Percentiles rank a stretch among this genome's conserved stretches.
These are phyloP conservation scores for Didymellaceae sp. DNA, from an alignment of 2,329 filamentous ascomycete genomes.

Conservation along the genomic window DNA sequence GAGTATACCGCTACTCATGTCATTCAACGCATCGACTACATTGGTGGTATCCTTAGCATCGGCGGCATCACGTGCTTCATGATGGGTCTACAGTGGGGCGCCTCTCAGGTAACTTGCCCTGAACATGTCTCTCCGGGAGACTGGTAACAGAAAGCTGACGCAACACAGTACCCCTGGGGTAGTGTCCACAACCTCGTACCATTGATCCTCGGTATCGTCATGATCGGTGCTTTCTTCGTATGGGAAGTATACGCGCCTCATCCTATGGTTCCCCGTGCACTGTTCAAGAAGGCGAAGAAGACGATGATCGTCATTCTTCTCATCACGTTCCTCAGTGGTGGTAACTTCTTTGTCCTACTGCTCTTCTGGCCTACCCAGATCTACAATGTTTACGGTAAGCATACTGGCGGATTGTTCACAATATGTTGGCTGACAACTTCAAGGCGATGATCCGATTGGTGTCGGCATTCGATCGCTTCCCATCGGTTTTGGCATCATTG, in stretches of 20 bases:
- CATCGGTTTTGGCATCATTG: slow-evolving; percentile 68
- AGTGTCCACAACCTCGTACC: slow-evolving; percentile 63
- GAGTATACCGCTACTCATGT: slow-evolving; percentile 47
- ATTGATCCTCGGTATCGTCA: slow-evolving; percentile 58
- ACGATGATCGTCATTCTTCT: slow-evolving; percentile 42
- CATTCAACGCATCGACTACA: slow-evolving; percentile 39
- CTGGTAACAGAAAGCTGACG: slow-evolving; percentile 56
- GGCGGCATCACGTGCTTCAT: slow-evolving; percentile 44
- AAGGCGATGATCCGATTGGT: slow-evolving; percentile 63
- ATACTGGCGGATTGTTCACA: background rate
- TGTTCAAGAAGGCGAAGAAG: slow-evolving; percentile 40
- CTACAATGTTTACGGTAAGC: slow-evolving; percentile 44
- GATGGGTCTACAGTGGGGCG: slow-evolving; percentile 49
- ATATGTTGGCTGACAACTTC: background rate
- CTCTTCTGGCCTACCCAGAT: slow-evolving; percentile 46
- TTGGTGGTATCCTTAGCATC: slow-evolving; percentile 41
- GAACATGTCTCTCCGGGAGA: slow-evolving; percentile 13
- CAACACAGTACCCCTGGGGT: slow-evolving; percentile 61
- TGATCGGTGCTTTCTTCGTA: slow-evolving; percentile 59
- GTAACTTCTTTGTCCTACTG: slow-evolving; percentile 44
- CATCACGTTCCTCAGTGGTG: slow-evolving; percentile 45
- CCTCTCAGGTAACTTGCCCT: slow-evolving; percentile 38
- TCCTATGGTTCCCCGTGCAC: slow-evolving; percentile 53
- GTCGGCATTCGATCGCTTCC: slow-evolving; percentile 71
- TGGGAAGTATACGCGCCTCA: slow-evolving; percentile 55